These are phyloP conservation scores for Colletotrichum spaethianum DNA, from an alignment of 2,329 filamentous ascomycete species.

Conservation along the genomic window DNA sequence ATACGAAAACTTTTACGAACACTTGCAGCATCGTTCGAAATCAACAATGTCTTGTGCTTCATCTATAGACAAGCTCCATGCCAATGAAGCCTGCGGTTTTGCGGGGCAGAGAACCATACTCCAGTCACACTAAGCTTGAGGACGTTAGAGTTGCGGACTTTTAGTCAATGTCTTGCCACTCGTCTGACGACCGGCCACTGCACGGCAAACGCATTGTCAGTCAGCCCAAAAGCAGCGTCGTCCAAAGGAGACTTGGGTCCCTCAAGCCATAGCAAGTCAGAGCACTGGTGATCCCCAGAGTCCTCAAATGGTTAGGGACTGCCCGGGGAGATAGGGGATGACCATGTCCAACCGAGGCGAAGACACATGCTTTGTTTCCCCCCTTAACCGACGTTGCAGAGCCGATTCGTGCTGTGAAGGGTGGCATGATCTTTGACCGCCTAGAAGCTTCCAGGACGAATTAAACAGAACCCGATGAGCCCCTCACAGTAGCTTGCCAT, in stretches of 20 bases:
- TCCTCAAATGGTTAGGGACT: slow-evolving; percentile 51
- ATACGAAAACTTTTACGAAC: not conserved
- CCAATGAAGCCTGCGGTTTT: not conserved
- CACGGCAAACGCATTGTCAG: slow-evolving; percentile 36
- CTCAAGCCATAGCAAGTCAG: slow-evolving; percentile 45
- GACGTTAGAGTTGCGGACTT: slow-evolving; percentile 28
- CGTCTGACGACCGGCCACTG: slow-evolving; percentile 37
- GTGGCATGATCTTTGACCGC: slow-evolving; percentile 27
- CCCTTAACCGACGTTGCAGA: slow-evolving; percentile 42
- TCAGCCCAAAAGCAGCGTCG: slow-evolving; percentile 21
- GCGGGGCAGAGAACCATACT: not conserved
- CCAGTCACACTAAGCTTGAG: not conserved
- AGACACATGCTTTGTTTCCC: slow-evolving; percentile 7
- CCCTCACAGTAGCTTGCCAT: not conserved
- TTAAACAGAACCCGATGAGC: no score
- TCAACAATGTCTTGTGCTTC: not conserved
- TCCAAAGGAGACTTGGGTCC: slow-evolving; percentile 41
- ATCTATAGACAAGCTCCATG: not conserved
- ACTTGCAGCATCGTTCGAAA: not conserved
- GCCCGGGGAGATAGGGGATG: slow-evolving; percentile 51
- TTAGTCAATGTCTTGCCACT: slow-evolving; percentile 47
- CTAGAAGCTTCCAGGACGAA: no score
- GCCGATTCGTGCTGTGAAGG: slow-evolving; percentile 46
- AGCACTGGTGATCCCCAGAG: slow-evolving; percentile 44
- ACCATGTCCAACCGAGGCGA: slow-evolving; percentile 40